Evolutionary conservation across 2,329 filamentous ascomycete genomes (phyloP).

Genomic region (Thermothelomyces thermophilus): DNA sequence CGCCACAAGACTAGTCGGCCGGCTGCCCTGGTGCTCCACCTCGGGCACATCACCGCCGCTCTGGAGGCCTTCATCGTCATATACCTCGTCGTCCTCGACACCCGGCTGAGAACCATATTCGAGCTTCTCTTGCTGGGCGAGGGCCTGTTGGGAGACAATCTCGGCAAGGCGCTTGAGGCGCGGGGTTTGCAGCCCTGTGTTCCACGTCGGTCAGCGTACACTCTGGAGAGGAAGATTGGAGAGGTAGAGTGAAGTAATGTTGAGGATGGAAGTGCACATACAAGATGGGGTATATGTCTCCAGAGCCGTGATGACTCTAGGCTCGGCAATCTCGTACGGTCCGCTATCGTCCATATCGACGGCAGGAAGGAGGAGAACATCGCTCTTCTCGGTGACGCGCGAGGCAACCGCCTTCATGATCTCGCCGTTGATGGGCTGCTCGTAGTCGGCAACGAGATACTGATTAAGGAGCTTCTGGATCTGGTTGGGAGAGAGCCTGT

Average conservation of each 20-base stretch:
- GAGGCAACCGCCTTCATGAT: slow-evolving; percentile 99
- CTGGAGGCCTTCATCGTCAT: not conserved
- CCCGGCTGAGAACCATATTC: slow-evolving; percentile 49
- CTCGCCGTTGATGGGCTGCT: slow-evolving; percentile 98
- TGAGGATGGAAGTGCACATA: slow-evolving; percentile 41
- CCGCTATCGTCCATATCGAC: slow-evolving; percentile 99
- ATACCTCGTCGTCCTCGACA: slow-evolving; percentile 35
- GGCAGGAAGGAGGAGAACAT: slow-evolving; percentile 84
- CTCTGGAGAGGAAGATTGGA: too few species aligned
- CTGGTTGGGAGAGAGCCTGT: slow-evolving; percentile 94
- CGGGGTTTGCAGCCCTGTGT: slow-evolving; percentile 85
- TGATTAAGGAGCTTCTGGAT: slow-evolving; percentile 99
- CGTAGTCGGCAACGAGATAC: slow-evolving; percentile 96
- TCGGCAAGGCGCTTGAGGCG: slow-evolving; percentile 93
- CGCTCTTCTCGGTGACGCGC: slow-evolving; percentile 95
- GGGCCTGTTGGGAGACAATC: slow-evolving; percentile 93
- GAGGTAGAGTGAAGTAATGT: not conserved
- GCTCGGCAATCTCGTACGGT: slow-evolving; percentile 96
- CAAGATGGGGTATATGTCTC: slow-evolving; percentile 98
- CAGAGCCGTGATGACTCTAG: slow-evolving; percentile 86
- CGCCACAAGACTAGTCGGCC: slow-evolving; percentile 21
- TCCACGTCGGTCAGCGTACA: slow-evolving; percentile 14
- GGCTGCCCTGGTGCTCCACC: slow-evolving; percentile 6
- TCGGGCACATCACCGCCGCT: slow-evolving; percentile 16
- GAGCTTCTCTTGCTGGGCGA: slow-evolving; percentile 86